Evolutionary conservation across 768 basidiomycete species (phyloP).

Genomic region (Fomitopsis pulvina): DNA sequence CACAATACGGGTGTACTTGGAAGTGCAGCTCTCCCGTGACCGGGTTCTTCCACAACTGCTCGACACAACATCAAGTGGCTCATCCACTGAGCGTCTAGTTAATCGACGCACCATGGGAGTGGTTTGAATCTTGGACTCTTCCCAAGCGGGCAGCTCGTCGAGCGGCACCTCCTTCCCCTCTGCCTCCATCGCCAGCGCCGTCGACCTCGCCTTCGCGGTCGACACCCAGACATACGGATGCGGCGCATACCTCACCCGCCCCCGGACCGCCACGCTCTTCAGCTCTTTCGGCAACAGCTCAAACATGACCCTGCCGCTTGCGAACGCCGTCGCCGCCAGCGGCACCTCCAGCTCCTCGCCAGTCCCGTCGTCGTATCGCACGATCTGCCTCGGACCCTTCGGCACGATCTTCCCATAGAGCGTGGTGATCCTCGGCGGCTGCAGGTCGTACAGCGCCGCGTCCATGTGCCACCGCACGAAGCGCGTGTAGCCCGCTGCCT

Average conservation of each 20-base stretch:
- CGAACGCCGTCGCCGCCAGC: conserved; percentile 79
- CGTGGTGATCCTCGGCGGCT: conserved; percentile 77
- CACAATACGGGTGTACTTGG: conserved; percentile 77
- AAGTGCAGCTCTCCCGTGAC: conserved; percentile 69
- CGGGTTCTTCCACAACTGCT: conserved; percentile 80
- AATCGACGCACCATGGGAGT: conserved; percentile 42
- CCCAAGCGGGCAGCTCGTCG: conserved; percentile 65
- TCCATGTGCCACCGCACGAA: conserved; percentile 93
- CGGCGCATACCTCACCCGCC: conserved; percentile 69
- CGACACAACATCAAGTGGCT: neutral
- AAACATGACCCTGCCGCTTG: conserved; percentile 77
- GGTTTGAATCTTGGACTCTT: conserved; percentile 58
- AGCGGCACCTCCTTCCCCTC: conserved; percentile 64
- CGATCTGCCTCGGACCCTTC: conserved; percentile 50
- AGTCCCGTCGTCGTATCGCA: conserved; percentile 79
- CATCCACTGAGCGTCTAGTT: neutral
- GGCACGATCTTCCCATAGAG: conserved; percentile 74
- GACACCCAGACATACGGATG: conserved; percentile 91
- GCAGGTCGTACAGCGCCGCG: conserved; percentile 71
- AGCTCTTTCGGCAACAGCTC: conserved; percentile 58
- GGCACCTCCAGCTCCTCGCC: conserved; percentile 76
- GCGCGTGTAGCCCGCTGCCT: conserved; percentile 62
- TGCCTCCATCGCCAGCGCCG: conserved; percentile 73
- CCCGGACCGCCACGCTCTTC: conserved; percentile 74
- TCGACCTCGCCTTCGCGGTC: conserved; percentile 58